These are phyloP conservation scores for Pseudocohnilembus persalinus DNA, from an alignment of 169 alveolate species.

Conservation along the genomic window DNA sequence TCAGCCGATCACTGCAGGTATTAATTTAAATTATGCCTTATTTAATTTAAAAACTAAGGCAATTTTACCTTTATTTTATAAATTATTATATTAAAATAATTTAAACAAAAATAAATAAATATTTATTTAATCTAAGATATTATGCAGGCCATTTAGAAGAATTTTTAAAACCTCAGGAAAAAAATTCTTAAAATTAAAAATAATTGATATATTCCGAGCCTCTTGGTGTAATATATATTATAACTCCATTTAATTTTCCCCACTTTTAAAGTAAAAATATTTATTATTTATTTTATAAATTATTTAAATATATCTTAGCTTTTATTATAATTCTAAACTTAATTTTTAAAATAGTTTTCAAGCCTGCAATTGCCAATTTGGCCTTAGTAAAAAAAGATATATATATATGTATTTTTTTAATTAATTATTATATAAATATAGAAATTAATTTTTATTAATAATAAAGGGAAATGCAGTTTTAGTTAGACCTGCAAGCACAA, in stretches of 20 bases:
- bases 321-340: too few relatives aligned
- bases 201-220: constrained; percentile 25
- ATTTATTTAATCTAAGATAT: neutral
- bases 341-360: neutral
- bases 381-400: neutral
- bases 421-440: too few relatives aligned
- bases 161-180: neutral
- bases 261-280: constrained; percentile 7
- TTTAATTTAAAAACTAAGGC: too few relatives aligned
- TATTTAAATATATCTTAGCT: too few relatives aligned
- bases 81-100: too few relatives aligned
- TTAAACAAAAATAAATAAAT: too few relatives aligned
- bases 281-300: too few relatives aligned
- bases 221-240: constrained; percentile 40
- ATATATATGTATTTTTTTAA: too few relatives aligned
- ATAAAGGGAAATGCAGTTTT: neutral
- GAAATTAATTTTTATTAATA: too few relatives aligned
- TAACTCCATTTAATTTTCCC: constrained; percentile 49
- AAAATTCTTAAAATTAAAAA: too few relatives aligned
- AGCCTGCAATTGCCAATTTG: neutral
- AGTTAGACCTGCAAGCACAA: neutral
- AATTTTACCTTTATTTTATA: too few relatives aligned
- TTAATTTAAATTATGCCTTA: too few relatives aligned
- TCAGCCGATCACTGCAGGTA: neutral
- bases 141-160: neutral